phyloP scores from a whole-genome alignment of 805 yeast species.

The Kazachstania viticola region DNA sequence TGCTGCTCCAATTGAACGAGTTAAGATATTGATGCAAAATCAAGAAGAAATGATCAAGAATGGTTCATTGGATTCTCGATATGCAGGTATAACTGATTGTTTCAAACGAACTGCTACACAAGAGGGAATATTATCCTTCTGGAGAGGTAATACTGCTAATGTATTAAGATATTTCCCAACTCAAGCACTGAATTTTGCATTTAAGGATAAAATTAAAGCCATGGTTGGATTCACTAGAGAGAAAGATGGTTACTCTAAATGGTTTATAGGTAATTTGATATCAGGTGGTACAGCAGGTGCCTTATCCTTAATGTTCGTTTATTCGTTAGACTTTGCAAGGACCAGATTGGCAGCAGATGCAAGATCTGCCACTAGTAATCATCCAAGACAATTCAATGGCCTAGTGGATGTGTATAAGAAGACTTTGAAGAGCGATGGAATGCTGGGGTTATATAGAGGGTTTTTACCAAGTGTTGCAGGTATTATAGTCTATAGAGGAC shows the following conservation, averaged over 20 bases:
- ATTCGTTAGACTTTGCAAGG: constrained; percentile 95
- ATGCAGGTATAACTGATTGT: constrained; percentile 87
- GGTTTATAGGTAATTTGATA: constrained; percentile 97
- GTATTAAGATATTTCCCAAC: constrained; percentile 99
- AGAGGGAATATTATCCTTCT: constrained; percentile 88
- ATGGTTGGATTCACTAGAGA: constrained; percentile 96
- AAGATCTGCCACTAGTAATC: constrained; percentile 73
- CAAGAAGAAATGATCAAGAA: constrained; percentile 98
- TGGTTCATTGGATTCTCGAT: constrained; percentile 80
- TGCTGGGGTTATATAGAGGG: constrained; percentile 98
- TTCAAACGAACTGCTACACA: constrained; percentile 89
- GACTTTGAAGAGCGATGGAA: constrained; percentile 91
- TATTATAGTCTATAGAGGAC: constrained; percentile 98
- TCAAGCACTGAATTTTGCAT: constrained; percentile 96
- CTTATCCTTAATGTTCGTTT: constrained; percentile 18
- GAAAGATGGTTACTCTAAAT: constrained; percentile 72
- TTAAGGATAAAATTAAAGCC: constrained; percentile 94
- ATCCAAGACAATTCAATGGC: constrained; percentile 96
- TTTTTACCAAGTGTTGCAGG: constrained; percentile 97
- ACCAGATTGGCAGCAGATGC: constrained; percentile 98
- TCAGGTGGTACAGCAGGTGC: constrained; percentile 99
- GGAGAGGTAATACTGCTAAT: constrained; percentile 99
- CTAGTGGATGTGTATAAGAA: constrained; percentile 91
- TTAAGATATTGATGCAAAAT: constrained; percentile 90
- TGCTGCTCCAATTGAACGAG: constrained; percentile 96